These are phyloP conservation scores for Phytopythium vexans DNA, from an alignment of 352 stramenopile genomes.

Conservation along the genomic window DNA sequence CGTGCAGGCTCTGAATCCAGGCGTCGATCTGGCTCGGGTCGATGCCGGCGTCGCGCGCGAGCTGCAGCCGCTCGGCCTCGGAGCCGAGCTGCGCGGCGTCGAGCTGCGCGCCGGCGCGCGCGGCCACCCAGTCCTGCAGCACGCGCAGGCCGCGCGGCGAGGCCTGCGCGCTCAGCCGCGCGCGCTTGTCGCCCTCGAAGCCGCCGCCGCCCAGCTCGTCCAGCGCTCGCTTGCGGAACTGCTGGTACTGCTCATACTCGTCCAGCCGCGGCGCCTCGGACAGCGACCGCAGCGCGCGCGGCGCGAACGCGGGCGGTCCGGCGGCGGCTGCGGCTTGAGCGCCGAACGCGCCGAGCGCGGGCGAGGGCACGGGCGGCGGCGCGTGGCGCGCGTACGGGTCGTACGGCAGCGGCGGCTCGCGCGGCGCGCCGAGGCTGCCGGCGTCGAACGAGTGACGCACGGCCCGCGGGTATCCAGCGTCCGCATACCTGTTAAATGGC, in stretches of 20 bases:
- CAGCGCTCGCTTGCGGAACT: constrained; percentile 59
- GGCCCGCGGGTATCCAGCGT: constrained; percentile 33
- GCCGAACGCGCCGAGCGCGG: constrained; percentile 7
- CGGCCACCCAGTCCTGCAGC: constrained; percentile 76
- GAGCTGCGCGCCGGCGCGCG: constrained; percentile 58
- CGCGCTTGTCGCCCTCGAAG: constrained; percentile 37
- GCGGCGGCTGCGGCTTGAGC: constrained; percentile 3
- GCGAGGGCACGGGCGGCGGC: constrained; percentile 5
- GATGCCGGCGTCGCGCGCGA: constrained; percentile 68
- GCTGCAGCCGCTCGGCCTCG: constrained; percentile 69
- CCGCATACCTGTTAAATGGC: constrained; percentile 9
- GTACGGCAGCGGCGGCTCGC: constrained; percentile 18
- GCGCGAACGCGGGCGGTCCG: constrained; percentile 26
- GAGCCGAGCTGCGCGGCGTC: constrained; percentile 32
- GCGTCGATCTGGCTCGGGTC: constrained; percentile 80
- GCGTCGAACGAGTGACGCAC: constrained; percentile 72
- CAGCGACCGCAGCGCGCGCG: constrained; percentile 55
- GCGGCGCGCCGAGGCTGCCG: constrained; percentile 42
- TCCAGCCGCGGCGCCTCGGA: constrained; percentile 62
- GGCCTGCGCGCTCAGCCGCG: constrained; percentile 40
- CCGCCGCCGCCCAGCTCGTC: constrained; percentile 22
- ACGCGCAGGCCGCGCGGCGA: constrained; percentile 74
- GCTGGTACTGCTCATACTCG: constrained; percentile 66
- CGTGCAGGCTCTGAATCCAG: constrained; percentile 81
- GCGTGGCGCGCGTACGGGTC: constrained; percentile 21